phyloP scores from a whole-genome alignment of 2,329 filamentous ascomycete genomes.

The Emergomyces africanus region DNA sequence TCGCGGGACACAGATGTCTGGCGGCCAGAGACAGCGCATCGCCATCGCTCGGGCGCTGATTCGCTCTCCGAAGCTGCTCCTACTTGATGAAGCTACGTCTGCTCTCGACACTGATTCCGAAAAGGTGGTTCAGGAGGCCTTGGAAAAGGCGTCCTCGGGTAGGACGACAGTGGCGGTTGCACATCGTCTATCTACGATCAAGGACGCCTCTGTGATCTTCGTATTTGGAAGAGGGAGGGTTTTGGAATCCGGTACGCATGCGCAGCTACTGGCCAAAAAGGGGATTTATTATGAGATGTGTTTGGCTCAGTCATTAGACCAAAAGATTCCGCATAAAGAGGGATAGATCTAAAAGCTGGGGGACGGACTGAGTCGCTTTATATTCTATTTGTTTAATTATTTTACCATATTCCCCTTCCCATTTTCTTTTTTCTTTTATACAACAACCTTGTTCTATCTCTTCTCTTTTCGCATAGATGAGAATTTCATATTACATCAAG shows the following conservation, averaged over 20 bases:
- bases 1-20: conserved; percentile 24
- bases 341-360: background rate
- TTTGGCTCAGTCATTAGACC: conserved; percentile 13
- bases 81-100: conserved; percentile 34
- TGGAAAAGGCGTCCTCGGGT: conserved; percentile 46
- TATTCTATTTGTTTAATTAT: background rate
- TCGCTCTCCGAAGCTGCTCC: conserved; percentile 25
- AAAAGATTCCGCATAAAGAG: background rate
- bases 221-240: conserved; percentile 29
- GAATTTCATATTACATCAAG: background rate
- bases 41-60: conserved; percentile 32
- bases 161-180: conserved; percentile 83
- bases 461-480: background rate
- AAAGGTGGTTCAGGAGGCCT: conserved; percentile 19
- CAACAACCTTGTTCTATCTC: background rate
- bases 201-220: conserved; percentile 75
- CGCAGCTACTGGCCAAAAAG: conserved; percentile 22
- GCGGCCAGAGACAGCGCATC: conserved; percentile 32
- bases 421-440: background rate
- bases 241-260: conserved; percentile 29
- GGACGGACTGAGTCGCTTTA: background rate
- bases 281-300: conserved; percentile 22
- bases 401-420: background rate
- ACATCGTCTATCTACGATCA: conserved; percentile 77
- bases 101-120: conserved; percentile 29